These are phyloP conservation scores for Conticribra weissflogii DNA, from an alignment of 108 stramenopile genomes.

Conservation along the genomic window DNA sequence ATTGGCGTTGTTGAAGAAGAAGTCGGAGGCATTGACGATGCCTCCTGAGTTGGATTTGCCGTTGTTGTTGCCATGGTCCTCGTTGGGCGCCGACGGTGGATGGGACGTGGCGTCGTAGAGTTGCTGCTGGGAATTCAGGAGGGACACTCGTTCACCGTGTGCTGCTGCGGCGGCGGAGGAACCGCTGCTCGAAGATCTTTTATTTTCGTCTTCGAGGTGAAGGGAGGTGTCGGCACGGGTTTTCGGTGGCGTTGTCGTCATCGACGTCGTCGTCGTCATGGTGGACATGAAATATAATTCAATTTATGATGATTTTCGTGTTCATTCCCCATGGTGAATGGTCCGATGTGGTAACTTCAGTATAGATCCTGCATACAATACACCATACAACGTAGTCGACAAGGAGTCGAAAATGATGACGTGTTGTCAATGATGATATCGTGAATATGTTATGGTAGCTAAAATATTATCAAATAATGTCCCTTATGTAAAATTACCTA, in stretches of 20 bases:
- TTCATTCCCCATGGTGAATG: too few species aligned
- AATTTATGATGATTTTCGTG: too few species aligned
- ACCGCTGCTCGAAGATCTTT: background rate
- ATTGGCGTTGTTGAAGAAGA: slow-evolving; percentile 29
- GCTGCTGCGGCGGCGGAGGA: background rate
- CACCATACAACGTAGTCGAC: too few species aligned
- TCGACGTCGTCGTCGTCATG: background rate
- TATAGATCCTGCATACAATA: too few species aligned
- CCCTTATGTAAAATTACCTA: too few species aligned
- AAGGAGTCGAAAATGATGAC: too few species aligned
- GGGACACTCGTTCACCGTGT: background rate
- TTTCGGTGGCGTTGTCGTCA: background rate
- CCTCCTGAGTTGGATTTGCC: background rate
- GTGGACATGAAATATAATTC: slow-evolving; percentile 1
- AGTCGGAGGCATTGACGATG: slow-evolving; percentile 12
- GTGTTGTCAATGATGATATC: too few species aligned
- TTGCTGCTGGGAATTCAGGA: background rate
- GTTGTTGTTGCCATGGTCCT: background rate
- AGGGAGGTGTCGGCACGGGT: slow-evolving; percentile 2
- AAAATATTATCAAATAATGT: too few species aligned
- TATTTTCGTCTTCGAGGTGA: slow-evolving; percentile 1
- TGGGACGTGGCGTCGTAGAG: background rate
- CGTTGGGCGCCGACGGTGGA: background rate
- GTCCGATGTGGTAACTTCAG: too few species aligned
- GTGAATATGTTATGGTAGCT: too few species aligned